Evolutionary conservation across 2,329 filamentous ascomycete species (phyloP), one percentile per base, ranked within the genome.

Genomic region (Balansia obtecta): DNA sequence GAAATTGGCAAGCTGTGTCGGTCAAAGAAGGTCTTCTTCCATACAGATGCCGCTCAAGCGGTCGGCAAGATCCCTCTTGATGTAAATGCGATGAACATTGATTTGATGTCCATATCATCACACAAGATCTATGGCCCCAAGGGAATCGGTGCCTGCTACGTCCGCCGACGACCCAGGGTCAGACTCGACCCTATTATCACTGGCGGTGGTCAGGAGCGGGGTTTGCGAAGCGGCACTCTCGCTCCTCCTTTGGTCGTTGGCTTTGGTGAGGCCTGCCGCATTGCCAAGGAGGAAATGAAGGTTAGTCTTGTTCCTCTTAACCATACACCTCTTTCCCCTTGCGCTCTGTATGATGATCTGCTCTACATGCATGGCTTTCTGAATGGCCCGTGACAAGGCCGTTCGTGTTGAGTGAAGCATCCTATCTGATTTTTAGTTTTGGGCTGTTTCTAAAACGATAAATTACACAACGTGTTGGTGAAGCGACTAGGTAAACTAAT

Each of bases 61-160:
- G 90, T 97, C n/a, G 93, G 93, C 63, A 98, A 98, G 75, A 96
- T 98, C 46, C 88, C 90, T 0, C 73, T 98, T 45, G 89, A 96
- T 61, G 93, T 98, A 63, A 96, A 97, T 68, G 86, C 88, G 68
- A 91, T 95, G 88, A 94, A 96, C 68, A 85, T 98, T 56, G 93
- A 98, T 65, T 72, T 98, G 63, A 96, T 98, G 91, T 97, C 91
- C 32, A 96, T 98, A 54, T 97, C 93, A 9, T 90, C 88, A 32
- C 93, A 98, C 72, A 98, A 98, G 71, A 95, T 98, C 50, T 98
- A 98, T 65, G 93, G 93, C 27, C 93, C 93, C 49, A 98, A 95
- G 75, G 93, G 93, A 34, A 87, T 98, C 51, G 93, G 93, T 52
- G 93, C 93, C 52, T 98, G 93, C 71, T 98, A 91, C 63, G 88